Evolutionary conservation across 768 basidiomycete genomes (phyloP), one percentile per base, ranked within the genome.

Genomic region (Macrolepiota fuliginosa): DNA sequence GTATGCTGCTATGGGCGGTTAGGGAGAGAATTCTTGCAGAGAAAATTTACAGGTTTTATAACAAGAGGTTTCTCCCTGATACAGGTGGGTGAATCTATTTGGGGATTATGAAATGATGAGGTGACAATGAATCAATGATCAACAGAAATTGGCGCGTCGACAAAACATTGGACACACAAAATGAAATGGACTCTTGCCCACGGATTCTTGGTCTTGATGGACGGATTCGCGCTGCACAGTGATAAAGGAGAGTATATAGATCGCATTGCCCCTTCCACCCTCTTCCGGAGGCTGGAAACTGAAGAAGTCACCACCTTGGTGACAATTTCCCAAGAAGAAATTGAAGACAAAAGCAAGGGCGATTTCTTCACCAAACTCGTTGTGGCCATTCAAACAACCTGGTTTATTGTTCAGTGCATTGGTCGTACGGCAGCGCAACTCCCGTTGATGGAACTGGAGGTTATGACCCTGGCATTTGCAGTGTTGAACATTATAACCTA

Each of bases 311-410:
- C n/a, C n/a, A n/a, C n/a, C n/a, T n/a, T n/a, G n/a, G n/a, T n/a
- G n/a, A n/a, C n/a, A n/a, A n/a, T n/a, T n/a, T n/a, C n/a, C n/a
- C n/a, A 62, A 25, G 54, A 61, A 35, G 58, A 65, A 9, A 70
- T 73, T 50, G 46, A 58, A 15, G 66, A 72, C 67, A 64, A 64
- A 27, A 72, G 69, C 64, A 72, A 72, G 50, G 68, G 63, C 0
- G 65, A 72, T 37, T 58, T 56, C 10, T 58, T 73, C 9, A 45
- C 66, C 17, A 73, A 72, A 32, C 36, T 56, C 3, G 27, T 73
- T 11, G 62, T 69, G 11, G 11, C 68, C 13, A 11, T 67, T 7
- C 72, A 73, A 55, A 50, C 65, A 10, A 47, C 54, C 3, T 72
- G 68, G 67, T 71, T 72, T 47, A 46, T 49, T 19, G 24, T 60